Conservation (phyloP, 2,329 filamentous ascomycete species). For the Paracamarosporium sp. region DNA sequence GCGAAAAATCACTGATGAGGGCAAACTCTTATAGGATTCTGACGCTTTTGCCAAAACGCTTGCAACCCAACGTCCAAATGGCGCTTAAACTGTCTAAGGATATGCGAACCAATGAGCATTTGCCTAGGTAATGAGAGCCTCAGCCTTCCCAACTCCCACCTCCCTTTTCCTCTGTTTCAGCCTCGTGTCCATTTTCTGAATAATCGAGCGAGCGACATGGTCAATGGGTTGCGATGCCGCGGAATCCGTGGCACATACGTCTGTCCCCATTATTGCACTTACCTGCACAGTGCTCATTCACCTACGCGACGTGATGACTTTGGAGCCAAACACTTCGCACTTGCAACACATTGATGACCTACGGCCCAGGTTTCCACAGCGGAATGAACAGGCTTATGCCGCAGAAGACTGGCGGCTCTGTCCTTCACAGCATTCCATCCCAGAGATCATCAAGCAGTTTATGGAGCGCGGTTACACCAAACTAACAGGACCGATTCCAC, state of each 20-base stretch:
- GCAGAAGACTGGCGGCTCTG: slow-evolving; percentile 11
- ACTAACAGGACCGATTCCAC: slow-evolving; percentile 13
- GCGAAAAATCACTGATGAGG: too few species aligned
- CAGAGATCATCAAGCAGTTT: slow-evolving; percentile 14
- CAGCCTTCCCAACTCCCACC: neutral
- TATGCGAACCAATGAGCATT: too few species aligned
- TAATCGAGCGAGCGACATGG: neutral
- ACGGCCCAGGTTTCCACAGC: slow-evolving; percentile 13
- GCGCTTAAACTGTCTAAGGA: too few species aligned
- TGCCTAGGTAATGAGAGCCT: neutral
- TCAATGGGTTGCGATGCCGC: neutral
- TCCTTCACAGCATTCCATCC: neutral
- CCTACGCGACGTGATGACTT: neutral
- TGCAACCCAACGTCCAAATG: neutral
- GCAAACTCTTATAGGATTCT: too few species aligned
- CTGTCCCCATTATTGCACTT: neutral
- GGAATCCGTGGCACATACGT: neutral
- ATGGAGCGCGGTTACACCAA: slow-evolving; percentile 2
- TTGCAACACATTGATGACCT: slow-evolving; percentile 3
- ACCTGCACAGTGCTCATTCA: neutral
- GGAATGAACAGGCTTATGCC: slow-evolving; percentile 5
- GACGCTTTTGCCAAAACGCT: neutral
- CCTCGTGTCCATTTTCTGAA: neutral
- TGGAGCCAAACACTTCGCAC: neutral
- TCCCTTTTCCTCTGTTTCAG: neutral